Percentiles rank a stretch among this genome's conserved stretches.
Evolutionary conservation across 139 green algal genomes (phyloP).

Genomic region (Chlamydomonas sp.): DNA sequence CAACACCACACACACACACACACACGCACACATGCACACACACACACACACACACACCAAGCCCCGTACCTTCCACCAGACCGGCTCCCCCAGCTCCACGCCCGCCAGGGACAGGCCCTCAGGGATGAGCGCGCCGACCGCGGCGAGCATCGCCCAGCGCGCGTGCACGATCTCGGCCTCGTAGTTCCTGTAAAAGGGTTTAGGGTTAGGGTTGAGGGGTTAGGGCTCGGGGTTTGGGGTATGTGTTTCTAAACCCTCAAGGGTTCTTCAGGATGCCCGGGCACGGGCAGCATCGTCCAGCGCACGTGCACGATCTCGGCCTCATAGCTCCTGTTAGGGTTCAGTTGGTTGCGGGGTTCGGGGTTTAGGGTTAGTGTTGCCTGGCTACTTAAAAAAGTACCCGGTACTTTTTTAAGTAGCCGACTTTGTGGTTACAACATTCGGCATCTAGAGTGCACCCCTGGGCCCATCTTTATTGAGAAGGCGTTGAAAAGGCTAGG

Average conservation of each 20-base stretch:
- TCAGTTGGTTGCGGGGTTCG: no score
- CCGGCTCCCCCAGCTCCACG: slow-evolving; percentile 39
- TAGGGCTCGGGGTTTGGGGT: no score
- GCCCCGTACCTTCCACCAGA: slow-evolving; percentile 33
- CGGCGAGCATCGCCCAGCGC: slow-evolving; percentile 61
- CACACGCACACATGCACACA: background rate
- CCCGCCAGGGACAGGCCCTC: slow-evolving; percentile 24
- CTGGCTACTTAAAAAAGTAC: no score
- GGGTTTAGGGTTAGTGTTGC: no score
- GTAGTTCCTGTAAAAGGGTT: slow-evolving; percentile 25
- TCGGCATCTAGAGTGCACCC: no score
- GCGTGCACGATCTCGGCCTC: slow-evolving; percentile 56
- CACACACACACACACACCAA: slow-evolving; percentile 28
- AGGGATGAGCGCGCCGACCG: slow-evolving; percentile 44
- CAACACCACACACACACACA: slow-evolving; percentile 24
- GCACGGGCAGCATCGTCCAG: no score
- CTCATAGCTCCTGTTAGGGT: slow-evolving; percentile 28
- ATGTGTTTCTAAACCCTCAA: slow-evolving; percentile 7
- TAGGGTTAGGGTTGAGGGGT: no score
- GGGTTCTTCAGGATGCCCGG: background rate
- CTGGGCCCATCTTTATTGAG: no score
- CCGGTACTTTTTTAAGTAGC: no score
- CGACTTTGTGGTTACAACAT: no score
- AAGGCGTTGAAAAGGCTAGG: no score
- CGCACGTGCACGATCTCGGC: slow-evolving; percentile 52